A percentile compares a stretch with the other conserved stretches of the same genome.
Conservation (phyloP, 2,329 filamentous ascomycete species). For the Fusarium anguioides region DNA sequence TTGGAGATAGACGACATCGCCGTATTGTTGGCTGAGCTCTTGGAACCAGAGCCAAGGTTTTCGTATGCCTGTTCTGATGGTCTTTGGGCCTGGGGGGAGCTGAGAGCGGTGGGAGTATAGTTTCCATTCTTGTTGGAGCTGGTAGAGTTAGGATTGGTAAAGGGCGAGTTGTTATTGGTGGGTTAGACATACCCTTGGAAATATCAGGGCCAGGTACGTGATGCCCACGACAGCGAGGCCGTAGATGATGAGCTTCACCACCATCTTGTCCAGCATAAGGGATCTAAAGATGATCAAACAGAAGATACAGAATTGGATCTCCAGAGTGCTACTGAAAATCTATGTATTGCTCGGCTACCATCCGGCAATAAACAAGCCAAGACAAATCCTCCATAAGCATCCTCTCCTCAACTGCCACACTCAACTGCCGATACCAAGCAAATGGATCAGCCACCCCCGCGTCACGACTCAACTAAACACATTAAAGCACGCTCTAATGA, state of each 20-base stretch:
- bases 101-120: conserved; percentile 53
- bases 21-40: conserved; percentile 52
- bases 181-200: conserved; percentile 27
- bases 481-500: conserved; percentile 12
- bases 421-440: conserved; percentile 31
- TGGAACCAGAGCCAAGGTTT: conserved; percentile 59
- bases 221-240: background rate
- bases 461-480: background rate
- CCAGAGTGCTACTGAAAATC: background rate
- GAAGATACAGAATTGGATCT: background rate
- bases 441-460: conserved; percentile 30
- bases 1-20: conserved; percentile 57
- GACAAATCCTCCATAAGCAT: background rate
- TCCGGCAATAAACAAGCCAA: background rate
- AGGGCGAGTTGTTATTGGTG: background rate
- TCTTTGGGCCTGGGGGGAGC: conserved; percentile 54
- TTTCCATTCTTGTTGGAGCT: conserved; percentile 54
- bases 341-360: background rate
- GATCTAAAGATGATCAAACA: background rate
- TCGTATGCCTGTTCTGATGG: conserved; percentile 51
- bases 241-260: conserved; percentile 13
- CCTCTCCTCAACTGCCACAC: conserved; percentile 32
- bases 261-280: background rate
- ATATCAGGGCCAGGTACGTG: conserved; percentile 27
- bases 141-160: background rate